Conservation (phyloP, 495 filamentous ascomycete genomes). For the Aspergillus cristatus region DNA sequence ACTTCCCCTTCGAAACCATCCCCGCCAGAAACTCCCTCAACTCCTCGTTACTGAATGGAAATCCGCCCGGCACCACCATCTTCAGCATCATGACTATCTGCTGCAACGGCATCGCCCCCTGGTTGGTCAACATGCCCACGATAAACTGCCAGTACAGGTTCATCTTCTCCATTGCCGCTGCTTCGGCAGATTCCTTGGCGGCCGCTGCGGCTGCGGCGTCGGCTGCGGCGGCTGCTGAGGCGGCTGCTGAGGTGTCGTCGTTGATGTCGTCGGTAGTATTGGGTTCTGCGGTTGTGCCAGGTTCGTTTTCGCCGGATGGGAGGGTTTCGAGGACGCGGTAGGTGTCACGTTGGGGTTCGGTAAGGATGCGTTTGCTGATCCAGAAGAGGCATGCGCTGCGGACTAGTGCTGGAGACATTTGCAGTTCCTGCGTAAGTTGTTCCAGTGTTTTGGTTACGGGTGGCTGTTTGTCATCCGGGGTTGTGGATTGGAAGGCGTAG, state of each 20-base stretch:
- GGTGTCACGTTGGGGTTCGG: constrained; percentile 41
- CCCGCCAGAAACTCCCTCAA: constrained; percentile 66
- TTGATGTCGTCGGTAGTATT: constrained; percentile 24
- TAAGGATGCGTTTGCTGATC: constrained; percentile 69
- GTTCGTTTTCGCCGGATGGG: constrained; percentile 31
- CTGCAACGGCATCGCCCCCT: constrained; percentile 66
- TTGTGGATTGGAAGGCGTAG: constrained; percentile 61
- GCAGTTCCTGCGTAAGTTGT: constrained; percentile 53
- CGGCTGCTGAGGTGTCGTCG: constrained; percentile 18
- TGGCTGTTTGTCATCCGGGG: constrained; percentile 8
- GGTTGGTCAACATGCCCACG: constrained; percentile 88
- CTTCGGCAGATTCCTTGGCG: constrained; percentile 35
- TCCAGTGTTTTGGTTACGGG: constrained; percentile 45
- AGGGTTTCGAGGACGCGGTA: constrained; percentile 59
- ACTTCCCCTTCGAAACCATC: constrained; percentile 59
- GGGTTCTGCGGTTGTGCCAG: constrained; percentile 20
- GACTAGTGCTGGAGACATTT: constrained; percentile 71
- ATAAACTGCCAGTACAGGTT: constrained; percentile 86
- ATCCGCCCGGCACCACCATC: constrained; percentile 78
- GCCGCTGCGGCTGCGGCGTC: constrained; percentile 42
- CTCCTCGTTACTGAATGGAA: constrained; percentile 70
- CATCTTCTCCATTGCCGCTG: constrained; percentile 63
- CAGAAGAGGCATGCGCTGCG: constrained; percentile 77
- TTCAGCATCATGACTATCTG: constrained; percentile 90
- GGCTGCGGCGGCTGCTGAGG: constrained; percentile 36